Conservation (phyloP, 1,139 yeast genomes). For the Saccharomyces hybrid region DNA sequence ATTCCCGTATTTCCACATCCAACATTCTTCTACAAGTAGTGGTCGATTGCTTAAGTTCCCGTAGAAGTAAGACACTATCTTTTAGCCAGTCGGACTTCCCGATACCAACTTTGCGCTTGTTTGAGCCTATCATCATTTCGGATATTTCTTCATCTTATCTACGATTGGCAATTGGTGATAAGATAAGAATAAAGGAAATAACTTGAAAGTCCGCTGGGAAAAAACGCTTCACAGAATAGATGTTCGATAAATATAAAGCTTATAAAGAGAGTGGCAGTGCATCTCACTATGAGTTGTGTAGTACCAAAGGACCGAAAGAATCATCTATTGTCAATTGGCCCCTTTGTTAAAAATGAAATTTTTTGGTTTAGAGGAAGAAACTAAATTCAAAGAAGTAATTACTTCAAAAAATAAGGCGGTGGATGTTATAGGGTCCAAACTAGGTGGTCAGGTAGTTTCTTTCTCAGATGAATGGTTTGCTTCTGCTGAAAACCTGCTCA, state of each 20-base stretch:
- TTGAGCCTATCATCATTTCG: neutral
- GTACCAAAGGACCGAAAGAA: neutral
- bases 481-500: conserved; percentile 78
- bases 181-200: neutral
- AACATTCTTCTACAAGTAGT: neutral
- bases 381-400: conserved; percentile 7
- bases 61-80: neutral
- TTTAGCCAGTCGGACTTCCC: neutral
- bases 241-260: neutral
- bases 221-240: neutral
- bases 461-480: conserved; percentile 94
- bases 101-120: neutral
- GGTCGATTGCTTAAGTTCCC: neutral
- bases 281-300: neutral
- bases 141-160: neutral
- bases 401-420: conserved; percentile 17
- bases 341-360: neutral
- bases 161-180: neutral
- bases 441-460: conserved; percentile 66
- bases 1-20: neutral
- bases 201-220: neutral
- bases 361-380: conserved; percentile 3
- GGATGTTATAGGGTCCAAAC: conserved; percentile 74
- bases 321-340: neutral
- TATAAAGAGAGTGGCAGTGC: neutral